Evolutionary conservation across 352 stramenopile genomes (phyloP).

Genomic region (Pythium aphanidermatum): DNA sequence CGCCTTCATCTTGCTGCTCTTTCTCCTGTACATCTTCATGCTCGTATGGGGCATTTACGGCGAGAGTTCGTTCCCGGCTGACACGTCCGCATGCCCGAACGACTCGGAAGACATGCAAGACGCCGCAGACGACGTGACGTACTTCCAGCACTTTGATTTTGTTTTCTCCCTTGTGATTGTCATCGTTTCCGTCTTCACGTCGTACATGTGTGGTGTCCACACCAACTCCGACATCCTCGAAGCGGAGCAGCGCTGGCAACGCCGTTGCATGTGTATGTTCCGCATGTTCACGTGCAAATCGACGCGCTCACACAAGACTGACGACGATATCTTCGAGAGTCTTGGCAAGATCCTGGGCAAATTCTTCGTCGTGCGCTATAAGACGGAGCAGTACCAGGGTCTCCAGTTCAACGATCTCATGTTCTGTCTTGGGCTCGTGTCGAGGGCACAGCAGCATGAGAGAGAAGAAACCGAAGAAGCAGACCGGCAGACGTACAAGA

Average conservation of each 20-base stretch:
- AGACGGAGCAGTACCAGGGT: constrained; percentile 52
- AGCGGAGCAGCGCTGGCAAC: constrained; percentile 59
- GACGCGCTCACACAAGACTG: constrained; percentile 26
- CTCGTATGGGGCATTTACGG: constrained; percentile 56
- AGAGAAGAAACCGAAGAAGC: constrained; percentile 26
- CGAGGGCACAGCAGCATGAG: constrained; percentile 49
- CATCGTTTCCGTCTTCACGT: constrained; percentile 33
- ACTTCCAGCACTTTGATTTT: constrained; percentile 71
- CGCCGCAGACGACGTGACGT: constrained; percentile 43
- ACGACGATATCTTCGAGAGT: constrained; percentile 65
- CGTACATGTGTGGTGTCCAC: constrained; percentile 65
- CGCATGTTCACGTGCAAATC: constrained; percentile 47
- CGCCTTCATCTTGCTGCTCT: constrained; percentile 48
- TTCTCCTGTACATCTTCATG: constrained; percentile 48
- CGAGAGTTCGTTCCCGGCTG: constrained; percentile 36
- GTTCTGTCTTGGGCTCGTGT: constrained; percentile 63
- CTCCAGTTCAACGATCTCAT: constrained; percentile 68
- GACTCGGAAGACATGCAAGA: constrained; percentile 51
- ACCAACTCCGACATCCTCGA: constrained; percentile 42
- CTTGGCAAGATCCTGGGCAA: constrained; percentile 58
- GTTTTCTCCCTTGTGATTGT: constrained; percentile 45
- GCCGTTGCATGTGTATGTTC: constrained; percentile 55
- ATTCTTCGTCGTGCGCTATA: constrained; percentile 72
- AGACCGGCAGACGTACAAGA: constrained; percentile 12
- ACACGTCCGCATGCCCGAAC: constrained; percentile 45